Evolutionary conservation across 306 rosid species (phyloP).

Genomic region (Mucuna pruriens): DNA sequence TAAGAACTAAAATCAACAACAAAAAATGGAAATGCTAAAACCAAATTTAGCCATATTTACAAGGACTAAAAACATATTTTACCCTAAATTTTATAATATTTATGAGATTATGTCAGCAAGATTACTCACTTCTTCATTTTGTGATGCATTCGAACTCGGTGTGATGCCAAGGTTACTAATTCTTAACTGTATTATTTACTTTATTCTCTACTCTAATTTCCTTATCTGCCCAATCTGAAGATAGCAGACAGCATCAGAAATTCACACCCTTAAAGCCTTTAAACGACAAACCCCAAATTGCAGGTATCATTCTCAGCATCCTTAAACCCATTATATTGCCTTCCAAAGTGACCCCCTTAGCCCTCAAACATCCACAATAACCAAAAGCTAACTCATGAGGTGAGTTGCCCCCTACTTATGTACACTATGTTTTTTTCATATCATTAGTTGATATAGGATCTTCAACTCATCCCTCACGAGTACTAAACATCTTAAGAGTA

Average conservation of each 20-base stretch:
- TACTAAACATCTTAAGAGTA: too few species aligned
- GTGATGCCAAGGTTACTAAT: background rate
- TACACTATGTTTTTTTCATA: too few species aligned
- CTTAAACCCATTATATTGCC: background rate
- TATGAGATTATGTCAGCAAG: background rate
- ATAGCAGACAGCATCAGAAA: background rate
- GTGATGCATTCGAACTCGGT: background rate
- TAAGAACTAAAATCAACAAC: background rate
- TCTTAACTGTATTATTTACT: background rate
- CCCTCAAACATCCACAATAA: background rate
- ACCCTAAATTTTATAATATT: background rate
- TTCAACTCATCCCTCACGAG: too few species aligned
- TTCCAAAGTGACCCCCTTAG: background rate
- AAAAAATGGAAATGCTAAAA: background rate
- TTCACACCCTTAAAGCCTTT: background rate
- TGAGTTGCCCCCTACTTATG: too few species aligned
- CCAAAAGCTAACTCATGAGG: too few species aligned
- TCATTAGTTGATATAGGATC: too few species aligned
- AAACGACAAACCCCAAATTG: background rate
- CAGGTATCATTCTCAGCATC: background rate
- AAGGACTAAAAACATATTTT: too few species aligned
- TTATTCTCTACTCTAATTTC: background rate
- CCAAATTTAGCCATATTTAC: background rate
- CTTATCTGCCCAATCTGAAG: background rate
- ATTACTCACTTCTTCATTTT: background rate